Percentiles rank a stretch among this genome's conserved stretches.
Conservation (phyloP, 306 rosid species). For the Aeschynomene evenia region DNA sequence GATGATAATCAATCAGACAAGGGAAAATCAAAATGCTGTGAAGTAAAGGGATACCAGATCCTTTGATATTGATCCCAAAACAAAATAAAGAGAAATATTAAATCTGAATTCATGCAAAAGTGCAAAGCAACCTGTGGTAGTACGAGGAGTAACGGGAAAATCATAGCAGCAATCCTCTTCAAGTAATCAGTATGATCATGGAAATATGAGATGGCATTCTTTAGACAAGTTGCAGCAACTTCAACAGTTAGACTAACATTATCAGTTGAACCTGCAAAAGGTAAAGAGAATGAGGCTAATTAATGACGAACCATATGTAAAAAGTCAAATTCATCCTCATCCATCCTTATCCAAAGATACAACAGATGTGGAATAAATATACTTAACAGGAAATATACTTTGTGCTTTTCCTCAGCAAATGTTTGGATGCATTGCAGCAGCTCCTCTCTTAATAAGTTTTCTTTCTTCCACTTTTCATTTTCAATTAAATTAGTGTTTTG, state of each 20-base stretch:
- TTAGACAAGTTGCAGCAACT: conserved; percentile 65
- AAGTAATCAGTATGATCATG: conserved; percentile 36
- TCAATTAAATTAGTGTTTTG: neutral
- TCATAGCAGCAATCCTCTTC: conserved; percentile 52
- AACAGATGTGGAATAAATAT: neutral
- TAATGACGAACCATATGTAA: neutral
- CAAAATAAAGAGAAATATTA: neutral
- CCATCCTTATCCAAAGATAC: neutral
- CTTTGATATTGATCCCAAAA: too few relatives aligned
- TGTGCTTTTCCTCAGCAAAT: neutral
- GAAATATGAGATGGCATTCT: conserved; percentile 45
- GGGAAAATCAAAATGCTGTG: neutral
- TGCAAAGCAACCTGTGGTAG: conserved; percentile 64
- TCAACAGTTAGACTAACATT: conserved; percentile 47
- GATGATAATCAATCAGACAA: conserved; percentile 19
- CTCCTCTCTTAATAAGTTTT: neutral
- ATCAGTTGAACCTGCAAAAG: conserved; percentile 60
- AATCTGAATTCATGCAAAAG: conserved; percentile 12
- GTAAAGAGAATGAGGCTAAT: conserved; percentile 11
- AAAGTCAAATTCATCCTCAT: neutral
- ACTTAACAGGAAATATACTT: neutral
- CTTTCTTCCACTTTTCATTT: neutral
- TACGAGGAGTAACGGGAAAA: conserved; percentile 73
- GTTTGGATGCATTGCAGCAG: neutral
- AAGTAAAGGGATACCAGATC: neutral